These are phyloP conservation scores for Hypericum androsaemum DNA, from an alignment of 345 rosid genomes.

Conservation along the genomic window DNA sequence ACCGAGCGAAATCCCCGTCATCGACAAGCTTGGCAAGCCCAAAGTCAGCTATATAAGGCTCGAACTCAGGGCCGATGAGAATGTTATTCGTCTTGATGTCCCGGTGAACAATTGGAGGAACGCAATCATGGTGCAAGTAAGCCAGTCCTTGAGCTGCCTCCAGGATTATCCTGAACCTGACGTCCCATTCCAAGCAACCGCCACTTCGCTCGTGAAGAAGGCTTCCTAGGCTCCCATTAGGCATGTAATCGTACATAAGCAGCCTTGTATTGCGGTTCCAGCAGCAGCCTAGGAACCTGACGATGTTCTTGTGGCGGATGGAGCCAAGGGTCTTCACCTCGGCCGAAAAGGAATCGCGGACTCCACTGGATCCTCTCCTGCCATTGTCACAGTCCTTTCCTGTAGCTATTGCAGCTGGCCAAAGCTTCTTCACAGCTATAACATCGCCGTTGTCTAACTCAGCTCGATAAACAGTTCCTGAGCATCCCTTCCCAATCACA, in stretches of 20 bases:
- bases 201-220: slow-evolving; percentile 77
- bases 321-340: slow-evolving; percentile 86
- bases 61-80: slow-evolving; percentile 75
- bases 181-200: slow-evolving; percentile 71
- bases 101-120: slow-evolving; percentile 87
- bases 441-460: slow-evolving; percentile 76
- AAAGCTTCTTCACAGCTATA: slow-evolving; percentile 88
- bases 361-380: slow-evolving; percentile 17
- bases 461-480: slow-evolving; percentile 85
- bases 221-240: slow-evolving; percentile 86
- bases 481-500: slow-evolving; percentile 89
- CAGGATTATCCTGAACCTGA: slow-evolving; percentile 69
- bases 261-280: slow-evolving; percentile 74
- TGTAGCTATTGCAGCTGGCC: slow-evolving; percentile 54
- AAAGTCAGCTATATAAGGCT: slow-evolving; percentile 95
- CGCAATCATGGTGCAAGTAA: slow-evolving; percentile 91
- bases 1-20: slow-evolving; percentile 69
- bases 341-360: slow-evolving; percentile 91
- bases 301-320: slow-evolving; percentile 90
- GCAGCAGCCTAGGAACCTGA: slow-evolving; percentile 84
- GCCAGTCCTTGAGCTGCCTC: slow-evolving; percentile 93
- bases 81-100: slow-evolving; percentile 93
- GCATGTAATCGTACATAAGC: slow-evolving; percentile 92
- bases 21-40: slow-evolving; percentile 94
- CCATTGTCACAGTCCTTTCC: slow-evolving; percentile 34